These are phyloP conservation scores for Penicillium crustosum DNA, from an alignment of 2,329 filamentous ascomycete species.

Conservation along the genomic window DNA sequence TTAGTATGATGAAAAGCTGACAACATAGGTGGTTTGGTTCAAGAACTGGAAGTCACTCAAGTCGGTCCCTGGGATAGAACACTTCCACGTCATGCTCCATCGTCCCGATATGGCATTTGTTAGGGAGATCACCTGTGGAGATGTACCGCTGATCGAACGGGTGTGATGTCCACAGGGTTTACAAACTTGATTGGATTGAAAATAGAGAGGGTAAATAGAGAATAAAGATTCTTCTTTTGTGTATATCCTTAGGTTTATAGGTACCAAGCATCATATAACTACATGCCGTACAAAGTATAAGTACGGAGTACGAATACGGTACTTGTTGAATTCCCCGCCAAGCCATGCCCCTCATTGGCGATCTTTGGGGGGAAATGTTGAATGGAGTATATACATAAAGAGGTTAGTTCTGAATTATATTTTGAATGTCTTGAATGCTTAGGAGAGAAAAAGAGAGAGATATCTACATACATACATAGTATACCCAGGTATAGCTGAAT, in stretches of 20 bases:
- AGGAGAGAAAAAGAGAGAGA: background rate
- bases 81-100: constrained; percentile 92
- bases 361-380: background rate
- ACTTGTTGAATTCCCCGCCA: constrained; percentile 9
- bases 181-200: background rate
- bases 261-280: background rate
- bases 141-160: constrained; percentile 64
- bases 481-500: too few relatives aligned
- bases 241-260: background rate
- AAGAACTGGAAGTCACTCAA: constrained; percentile 88
- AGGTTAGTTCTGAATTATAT: background rate
- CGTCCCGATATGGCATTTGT: constrained; percentile 71
- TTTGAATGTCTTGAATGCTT: background rate
- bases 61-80: constrained; percentile 82
- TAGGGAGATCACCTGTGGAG: constrained; percentile 67
- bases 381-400: background rate
- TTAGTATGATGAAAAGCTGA: constrained; percentile 5
- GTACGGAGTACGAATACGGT: background rate
- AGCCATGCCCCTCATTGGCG: constrained; percentile 24
- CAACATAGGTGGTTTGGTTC: constrained; percentile 71
- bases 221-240: background rate
- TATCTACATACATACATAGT: too few relatives aligned
- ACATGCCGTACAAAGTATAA: background rate
- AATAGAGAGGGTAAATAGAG: background rate
- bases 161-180: constrained; percentile 6